These are phyloP conservation scores for Trapa bicornis DNA, from an alignment of 345 rosid species.

Conservation along the genomic window DNA sequence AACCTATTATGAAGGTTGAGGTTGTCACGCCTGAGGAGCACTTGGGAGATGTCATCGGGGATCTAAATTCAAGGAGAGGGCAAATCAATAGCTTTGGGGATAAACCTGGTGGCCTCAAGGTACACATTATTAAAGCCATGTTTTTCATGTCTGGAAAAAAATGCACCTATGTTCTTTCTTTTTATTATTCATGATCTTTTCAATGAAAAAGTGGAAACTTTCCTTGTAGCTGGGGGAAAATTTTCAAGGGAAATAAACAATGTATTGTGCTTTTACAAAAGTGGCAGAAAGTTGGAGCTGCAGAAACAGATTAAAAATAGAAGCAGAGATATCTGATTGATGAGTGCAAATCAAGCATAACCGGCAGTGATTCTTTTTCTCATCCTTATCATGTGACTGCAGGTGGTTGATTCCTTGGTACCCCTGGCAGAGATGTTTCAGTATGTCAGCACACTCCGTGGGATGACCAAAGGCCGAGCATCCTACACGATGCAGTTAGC, in stretches of 20 bases:
- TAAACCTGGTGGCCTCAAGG: constrained; percentile 96
- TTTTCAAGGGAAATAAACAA: too few species aligned
- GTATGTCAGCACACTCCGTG: constrained; percentile 84
- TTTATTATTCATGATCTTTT: too few species aligned
- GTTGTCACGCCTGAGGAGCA: constrained; percentile 95
- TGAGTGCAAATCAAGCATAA: background rate
- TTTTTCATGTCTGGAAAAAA: background rate
- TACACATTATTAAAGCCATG: constrained; percentile 11
- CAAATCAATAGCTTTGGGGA: constrained; percentile 88
- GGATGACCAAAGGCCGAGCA: constrained; percentile 96
- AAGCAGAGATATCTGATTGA: background rate
- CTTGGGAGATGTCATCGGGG: constrained; percentile 98
- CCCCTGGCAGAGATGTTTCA: constrained; percentile 97
- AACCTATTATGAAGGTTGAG: constrained; percentile 92
- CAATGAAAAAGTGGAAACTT: too few species aligned
- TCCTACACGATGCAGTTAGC: constrained; percentile 88
- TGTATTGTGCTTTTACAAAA: too few species aligned
- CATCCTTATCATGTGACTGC: constrained; percentile 6
- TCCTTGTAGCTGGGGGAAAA: too few species aligned
- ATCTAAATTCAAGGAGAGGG: constrained; percentile 94
- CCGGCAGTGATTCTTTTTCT: background rate
- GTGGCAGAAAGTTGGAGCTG: too few species aligned
- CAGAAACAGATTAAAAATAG: too few species aligned
- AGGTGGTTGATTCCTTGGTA: constrained; percentile 83
- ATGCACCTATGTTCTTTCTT: too few species aligned